Evolutionary conservation across 1,284 basidiomycete species (phyloP).

Genomic region (Melanopsichium pennsylvanicum): DNA sequence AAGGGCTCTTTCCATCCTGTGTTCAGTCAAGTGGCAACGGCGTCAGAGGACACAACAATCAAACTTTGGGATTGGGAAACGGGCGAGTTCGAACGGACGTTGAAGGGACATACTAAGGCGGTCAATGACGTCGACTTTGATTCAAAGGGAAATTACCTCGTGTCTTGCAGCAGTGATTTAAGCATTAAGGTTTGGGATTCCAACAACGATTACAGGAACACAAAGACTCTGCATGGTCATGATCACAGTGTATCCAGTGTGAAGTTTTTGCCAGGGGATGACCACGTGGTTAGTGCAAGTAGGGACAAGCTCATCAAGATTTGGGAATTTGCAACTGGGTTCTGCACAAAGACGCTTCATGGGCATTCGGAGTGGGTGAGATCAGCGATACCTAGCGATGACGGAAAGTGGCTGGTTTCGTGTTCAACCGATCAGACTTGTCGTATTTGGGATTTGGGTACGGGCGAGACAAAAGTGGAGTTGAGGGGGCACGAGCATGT

Average conservation of each 20-base stretch:
- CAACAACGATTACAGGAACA: constrained; percentile 85
- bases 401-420: constrained; percentile 78
- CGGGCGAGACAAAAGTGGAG: constrained; percentile 81
- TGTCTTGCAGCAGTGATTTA: constrained; percentile 86
- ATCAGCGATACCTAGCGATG: constrained; percentile 75
- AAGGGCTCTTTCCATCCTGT: constrained; percentile 85
- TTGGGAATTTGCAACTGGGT: constrained; percentile 84
- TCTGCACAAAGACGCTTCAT: constrained; percentile 55
- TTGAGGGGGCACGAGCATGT: constrained; percentile 87
- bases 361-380: constrained; percentile 79
- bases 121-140: constrained; percentile 89
- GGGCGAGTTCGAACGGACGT: constrained; percentile 86
- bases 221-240: constrained; percentile 84
- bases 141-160: constrained; percentile 79
- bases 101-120: constrained; percentile 90
- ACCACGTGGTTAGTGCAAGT: constrained; percentile 82
- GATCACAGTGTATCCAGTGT: constrained; percentile 88
- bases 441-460: constrained; percentile 79
- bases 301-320: constrained; percentile 84
- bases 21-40: constrained; percentile 82
- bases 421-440: constrained; percentile 88
- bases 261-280: constrained; percentile 83
- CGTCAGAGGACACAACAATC: constrained; percentile 84
- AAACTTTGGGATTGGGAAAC: constrained; percentile 97
- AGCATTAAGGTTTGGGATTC: constrained; percentile 92